phyloP scores from a whole-genome alignment of 352 stramenopile species.

The Phytophthora europaea region DNA sequence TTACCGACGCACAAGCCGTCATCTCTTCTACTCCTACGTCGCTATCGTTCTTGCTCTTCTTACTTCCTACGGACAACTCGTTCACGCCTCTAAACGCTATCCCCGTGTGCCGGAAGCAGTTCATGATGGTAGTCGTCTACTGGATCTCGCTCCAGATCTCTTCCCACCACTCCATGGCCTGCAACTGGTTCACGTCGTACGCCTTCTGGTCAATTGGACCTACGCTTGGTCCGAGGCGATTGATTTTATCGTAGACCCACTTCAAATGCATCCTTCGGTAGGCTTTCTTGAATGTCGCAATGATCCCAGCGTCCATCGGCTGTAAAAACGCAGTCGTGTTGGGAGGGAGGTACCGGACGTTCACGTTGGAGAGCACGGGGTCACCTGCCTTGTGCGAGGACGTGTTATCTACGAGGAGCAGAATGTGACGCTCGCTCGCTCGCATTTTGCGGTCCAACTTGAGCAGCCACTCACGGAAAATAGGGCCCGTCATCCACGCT shows the following conservation, averaged over 20 bases:
- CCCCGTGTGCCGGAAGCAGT: neutral
- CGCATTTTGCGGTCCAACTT: slow-evolving; percentile 1
- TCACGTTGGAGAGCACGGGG: neutral
- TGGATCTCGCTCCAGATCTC: neutral
- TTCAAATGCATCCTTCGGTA: neutral
- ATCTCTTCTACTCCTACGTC: neutral
- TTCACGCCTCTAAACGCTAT: neutral
- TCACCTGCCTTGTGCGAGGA: neutral
- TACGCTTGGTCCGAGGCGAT: neutral
- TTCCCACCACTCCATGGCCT: neutral
- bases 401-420: slow-evolving; percentile 3
- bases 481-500: neutral
- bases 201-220: neutral
- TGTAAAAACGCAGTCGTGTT: too few species aligned
- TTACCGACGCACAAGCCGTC: neutral
- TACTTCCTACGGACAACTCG: neutral
- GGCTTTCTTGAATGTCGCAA: too few species aligned
- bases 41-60: neutral
- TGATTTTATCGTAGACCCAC: slow-evolving; percentile 6
- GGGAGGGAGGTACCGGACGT: neutral
- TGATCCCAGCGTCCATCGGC: too few species aligned
- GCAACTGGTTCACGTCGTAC: neutral
- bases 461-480: neutral
- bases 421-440: neutral
- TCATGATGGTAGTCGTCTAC: neutral